These are phyloP conservation scores for Salix koriyanagi DNA, from an alignment of 345 rosid species.

Conservation along the genomic window DNA sequence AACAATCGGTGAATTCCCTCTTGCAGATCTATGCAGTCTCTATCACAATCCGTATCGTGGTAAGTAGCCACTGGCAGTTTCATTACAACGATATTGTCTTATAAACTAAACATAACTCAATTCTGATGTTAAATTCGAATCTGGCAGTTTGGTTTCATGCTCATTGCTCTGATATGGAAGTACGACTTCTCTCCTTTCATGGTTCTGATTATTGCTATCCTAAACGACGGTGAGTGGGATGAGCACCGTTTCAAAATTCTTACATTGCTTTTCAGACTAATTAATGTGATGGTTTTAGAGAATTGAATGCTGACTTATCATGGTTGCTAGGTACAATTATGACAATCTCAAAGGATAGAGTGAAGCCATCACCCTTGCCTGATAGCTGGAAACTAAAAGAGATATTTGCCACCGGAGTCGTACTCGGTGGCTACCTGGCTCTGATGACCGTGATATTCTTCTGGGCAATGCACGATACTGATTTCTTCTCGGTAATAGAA, in stretches of 20 bases:
- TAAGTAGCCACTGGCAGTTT: not conserved
- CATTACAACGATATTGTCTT: not conserved
- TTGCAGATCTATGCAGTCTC: constrained; percentile 33
- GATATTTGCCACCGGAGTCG: constrained; percentile 29
- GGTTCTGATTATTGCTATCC: constrained; percentile 34
- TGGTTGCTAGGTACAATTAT: constrained; percentile 25
- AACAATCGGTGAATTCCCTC: not conserved
- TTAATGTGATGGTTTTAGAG: not conserved
- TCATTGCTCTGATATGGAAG: constrained; percentile 30
- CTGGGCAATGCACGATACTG: constrained; percentile 23
- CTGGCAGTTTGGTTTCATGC: constrained; percentile 30
- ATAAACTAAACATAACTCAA: not conserved
- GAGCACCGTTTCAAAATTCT: not conserved
- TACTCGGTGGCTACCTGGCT: constrained; percentile 31
- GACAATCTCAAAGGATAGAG: constrained; percentile 36
- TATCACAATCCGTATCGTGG: constrained; percentile 35
- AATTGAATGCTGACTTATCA: not conserved
- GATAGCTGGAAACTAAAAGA: constrained; percentile 34
- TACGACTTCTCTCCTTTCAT: constrained; percentile 34
- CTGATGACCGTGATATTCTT: constrained; percentile 29
- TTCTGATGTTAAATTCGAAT: not conserved
- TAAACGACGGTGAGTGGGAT: constrained; percentile 25
- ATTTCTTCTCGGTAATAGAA: constrained; percentile 21
- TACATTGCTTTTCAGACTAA: not conserved
- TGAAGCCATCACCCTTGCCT: constrained; percentile 32